Evolutionary conservation across 306 rosid species (phyloP).

Genomic region (Castanea mollissima): DNA sequence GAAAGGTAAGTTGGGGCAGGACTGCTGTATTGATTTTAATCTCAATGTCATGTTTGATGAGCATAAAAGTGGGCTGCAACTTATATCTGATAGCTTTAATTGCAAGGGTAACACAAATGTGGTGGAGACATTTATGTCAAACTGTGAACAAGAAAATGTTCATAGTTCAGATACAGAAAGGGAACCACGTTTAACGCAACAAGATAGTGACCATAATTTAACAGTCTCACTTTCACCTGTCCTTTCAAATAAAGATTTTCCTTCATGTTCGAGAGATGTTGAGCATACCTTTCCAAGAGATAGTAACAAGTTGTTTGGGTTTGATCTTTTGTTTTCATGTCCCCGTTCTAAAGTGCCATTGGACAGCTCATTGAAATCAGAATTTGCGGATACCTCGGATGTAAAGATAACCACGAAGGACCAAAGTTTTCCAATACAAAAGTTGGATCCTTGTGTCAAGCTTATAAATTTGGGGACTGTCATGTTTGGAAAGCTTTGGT

Average conservation of each 20-base stretch:
- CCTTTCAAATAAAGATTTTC: slow-evolving; percentile 26
- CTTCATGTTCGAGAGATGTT: slow-evolving; percentile 32
- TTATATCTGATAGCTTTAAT: slow-evolving; percentile 31
- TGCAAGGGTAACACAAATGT: slow-evolving; percentile 29
- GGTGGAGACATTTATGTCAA: slow-evolving; percentile 28
- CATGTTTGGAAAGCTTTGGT: slow-evolving; percentile 73
- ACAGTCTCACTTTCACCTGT: slow-evolving; percentile 10
- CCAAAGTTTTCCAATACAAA: slow-evolving; percentile 21
- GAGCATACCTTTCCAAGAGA: slow-evolving; percentile 25
- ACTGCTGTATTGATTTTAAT: slow-evolving; percentile 54
- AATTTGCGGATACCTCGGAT: slow-evolving; percentile 9
- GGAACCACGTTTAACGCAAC: slow-evolving; percentile 32
- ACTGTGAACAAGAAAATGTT: slow-evolving; percentile 19
- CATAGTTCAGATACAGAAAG: slow-evolving; percentile 19
- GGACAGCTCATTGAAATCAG: slow-evolving; percentile 18
- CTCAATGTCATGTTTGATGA: slow-evolving; percentile 42
- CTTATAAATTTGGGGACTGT: slow-evolving; percentile 59
- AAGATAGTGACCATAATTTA: slow-evolving; percentile 21
- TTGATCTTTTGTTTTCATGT: slow-evolving; percentile 32
- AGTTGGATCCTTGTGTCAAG: slow-evolving; percentile 42
- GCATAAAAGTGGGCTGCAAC: slow-evolving; percentile 32
- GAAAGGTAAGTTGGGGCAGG: slow-evolving; percentile 36
- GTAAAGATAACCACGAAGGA: slow-evolving; percentile 13
- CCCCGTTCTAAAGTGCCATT: slow-evolving; percentile 28
- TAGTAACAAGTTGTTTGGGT: slow-evolving; percentile 47